Conservation (phyloP, 2,329 filamentous ascomycete genomes). For the Apiospora marii region DNA sequence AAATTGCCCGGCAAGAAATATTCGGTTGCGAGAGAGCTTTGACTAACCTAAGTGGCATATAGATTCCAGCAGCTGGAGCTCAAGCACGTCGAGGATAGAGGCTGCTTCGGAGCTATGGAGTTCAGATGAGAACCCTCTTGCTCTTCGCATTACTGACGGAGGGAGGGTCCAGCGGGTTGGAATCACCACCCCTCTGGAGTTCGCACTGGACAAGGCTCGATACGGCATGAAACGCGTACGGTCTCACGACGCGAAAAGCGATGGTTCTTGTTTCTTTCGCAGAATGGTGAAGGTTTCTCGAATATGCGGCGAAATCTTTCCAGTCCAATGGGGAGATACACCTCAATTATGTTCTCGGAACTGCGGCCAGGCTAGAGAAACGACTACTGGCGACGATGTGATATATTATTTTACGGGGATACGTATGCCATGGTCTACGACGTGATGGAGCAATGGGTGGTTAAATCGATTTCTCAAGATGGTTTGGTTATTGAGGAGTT, state of each 20-base stretch:
- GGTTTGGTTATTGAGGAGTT: neutral
- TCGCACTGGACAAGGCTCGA: neutral
- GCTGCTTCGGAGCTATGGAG: conserved; percentile 86
- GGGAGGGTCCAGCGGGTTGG: too few relatives aligned
- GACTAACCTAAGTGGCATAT: neutral
- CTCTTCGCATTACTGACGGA: neutral
- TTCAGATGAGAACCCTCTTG: conserved; percentile 58
- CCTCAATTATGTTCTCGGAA: neutral
- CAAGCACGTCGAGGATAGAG: conserved; percentile 84
- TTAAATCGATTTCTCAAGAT: neutral
- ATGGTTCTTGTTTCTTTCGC: neutral
- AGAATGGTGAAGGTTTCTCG: neutral
- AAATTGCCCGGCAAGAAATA: conserved; percentile 20
- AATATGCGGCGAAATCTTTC: neutral
- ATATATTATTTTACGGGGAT: neutral
- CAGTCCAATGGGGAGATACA: neutral
- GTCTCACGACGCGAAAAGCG: neutral
- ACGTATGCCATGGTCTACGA: conserved; percentile 4
- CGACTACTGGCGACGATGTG: neutral
- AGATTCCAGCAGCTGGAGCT: conserved; percentile 94
- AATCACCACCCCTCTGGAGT: neutral
- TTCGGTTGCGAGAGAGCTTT: neutral
- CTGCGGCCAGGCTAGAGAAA: neutral
- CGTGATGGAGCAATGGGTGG: neutral
- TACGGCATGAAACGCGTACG: neutral